Conservation (phyloP, 1,284 basidiomycete genomes). For the Cryptococcus sp. region DNA sequence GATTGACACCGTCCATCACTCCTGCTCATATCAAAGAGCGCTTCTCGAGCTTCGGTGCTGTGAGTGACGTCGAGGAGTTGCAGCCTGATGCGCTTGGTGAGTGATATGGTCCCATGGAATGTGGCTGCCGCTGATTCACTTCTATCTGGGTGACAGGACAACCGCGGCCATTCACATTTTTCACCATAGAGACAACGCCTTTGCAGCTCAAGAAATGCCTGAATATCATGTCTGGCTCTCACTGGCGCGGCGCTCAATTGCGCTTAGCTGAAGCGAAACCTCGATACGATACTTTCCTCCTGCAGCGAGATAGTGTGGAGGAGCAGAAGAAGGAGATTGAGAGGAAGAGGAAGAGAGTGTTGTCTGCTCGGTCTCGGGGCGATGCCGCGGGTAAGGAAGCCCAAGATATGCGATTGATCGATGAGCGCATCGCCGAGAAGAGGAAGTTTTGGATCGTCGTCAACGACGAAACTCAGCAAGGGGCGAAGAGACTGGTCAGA, state of each 20-base stretch:
- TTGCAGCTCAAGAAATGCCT: slow-evolving; percentile 49
- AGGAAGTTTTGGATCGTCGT: slow-evolving; percentile 27
- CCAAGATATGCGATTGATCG: slow-evolving; percentile 46
- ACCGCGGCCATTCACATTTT: slow-evolving; percentile 46
- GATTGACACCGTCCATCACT: slow-evolving; percentile 48
- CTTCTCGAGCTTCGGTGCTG: slow-evolving; percentile 48
- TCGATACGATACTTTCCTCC: slow-evolving; percentile 25
- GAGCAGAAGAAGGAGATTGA: slow-evolving; percentile 28
- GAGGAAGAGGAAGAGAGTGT: slow-evolving; percentile 32
- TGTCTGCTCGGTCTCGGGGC: slow-evolving; percentile 17
- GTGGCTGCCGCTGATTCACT: slow-evolving; percentile 1
- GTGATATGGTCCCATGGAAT: slow-evolving; percentile 1
- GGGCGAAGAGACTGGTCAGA: slow-evolving; percentile 17
- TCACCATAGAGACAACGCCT: slow-evolving; percentile 46
- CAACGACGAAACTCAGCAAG: neutral
- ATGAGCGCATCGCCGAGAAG: slow-evolving; percentile 14
- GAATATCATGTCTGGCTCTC: slow-evolving; percentile 51
- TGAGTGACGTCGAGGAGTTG: slow-evolving; percentile 43
- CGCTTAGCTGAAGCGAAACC: slow-evolving; percentile 50
- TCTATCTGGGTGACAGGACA: slow-evolving; percentile 29
- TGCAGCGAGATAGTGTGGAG: slow-evolving; percentile 10
- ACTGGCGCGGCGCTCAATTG: slow-evolving; percentile 49
- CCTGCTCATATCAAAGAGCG: slow-evolving; percentile 46
- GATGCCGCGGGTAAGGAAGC: slow-evolving; percentile 43
- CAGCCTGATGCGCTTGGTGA: slow-evolving; percentile 45